These are phyloP conservation scores for Mastigamoeba balamuthi DNA, from an alignment of 78 protist genomes.

Conservation along the genomic window DNA sequence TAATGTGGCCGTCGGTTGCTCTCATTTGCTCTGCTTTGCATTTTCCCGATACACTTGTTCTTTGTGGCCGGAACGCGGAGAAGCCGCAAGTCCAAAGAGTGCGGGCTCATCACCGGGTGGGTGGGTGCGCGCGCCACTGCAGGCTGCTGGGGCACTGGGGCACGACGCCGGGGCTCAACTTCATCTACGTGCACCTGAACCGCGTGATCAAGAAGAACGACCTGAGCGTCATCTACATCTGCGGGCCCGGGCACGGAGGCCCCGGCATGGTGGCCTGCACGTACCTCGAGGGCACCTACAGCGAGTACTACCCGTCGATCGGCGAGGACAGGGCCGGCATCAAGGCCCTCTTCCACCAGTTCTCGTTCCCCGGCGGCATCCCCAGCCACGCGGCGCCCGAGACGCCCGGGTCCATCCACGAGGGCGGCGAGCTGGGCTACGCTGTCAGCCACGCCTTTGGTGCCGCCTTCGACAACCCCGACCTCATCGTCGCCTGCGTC, in stretches of 20 bases:
- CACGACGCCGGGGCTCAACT: conserved; percentile 1
- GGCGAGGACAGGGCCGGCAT: not conserved
- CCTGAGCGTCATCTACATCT: not conserved
- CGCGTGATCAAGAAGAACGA: not conserved
- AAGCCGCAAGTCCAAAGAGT: no score
- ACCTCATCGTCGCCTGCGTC: conserved; percentile 5
- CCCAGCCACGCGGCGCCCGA: conserved; percentile 12
- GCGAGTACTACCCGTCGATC: not conserved
- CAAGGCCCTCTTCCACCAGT: not conserved
- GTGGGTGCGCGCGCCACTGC: no score
- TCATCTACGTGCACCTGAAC: conserved; percentile 2
- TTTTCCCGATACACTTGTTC: no score
- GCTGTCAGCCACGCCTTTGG: not conserved
- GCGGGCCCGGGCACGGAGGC: conserved; percentile 11
- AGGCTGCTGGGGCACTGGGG: conserved; percentile 8
- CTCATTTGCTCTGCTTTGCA: no score
- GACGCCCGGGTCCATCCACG: conserved; percentile 8
- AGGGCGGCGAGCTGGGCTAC: conserved; percentile 26
- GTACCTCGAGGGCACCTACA: conserved; percentile 7
- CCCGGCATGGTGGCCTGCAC: conserved; percentile 4
- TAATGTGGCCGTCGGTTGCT: no score
- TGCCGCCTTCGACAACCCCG: conserved; percentile 6
- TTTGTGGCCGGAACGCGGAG: no score
- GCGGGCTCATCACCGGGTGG: no score
- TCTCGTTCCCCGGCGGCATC: conserved; percentile 25